Conservation (phyloP, 2,329 filamentous ascomycete species). For the Parastagonospora avenae region DNA sequence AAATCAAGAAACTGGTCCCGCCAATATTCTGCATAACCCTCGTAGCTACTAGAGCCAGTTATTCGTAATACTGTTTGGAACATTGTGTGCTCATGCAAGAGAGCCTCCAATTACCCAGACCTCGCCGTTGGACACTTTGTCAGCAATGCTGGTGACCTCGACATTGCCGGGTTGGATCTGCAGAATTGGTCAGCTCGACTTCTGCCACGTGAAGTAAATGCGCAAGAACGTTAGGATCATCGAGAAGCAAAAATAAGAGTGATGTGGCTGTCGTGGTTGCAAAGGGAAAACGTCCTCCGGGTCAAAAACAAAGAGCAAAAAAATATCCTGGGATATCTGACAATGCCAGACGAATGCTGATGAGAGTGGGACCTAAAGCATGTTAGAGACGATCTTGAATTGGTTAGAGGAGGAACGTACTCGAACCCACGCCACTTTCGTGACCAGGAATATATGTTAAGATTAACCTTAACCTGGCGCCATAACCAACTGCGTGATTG, state of each 20-base stretch:
- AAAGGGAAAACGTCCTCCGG: too few relatives aligned
- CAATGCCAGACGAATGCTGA: constrained; percentile 40
- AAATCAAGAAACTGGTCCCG: background rate
- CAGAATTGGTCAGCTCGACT: constrained; percentile 12
- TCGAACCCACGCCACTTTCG: constrained; percentile 46
- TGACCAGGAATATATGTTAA: constrained; percentile 41
- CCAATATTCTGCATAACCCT: background rate
- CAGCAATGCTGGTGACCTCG: constrained; percentile 75
- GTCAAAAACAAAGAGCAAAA: constrained; percentile 19
- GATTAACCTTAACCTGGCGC: constrained; percentile 38
- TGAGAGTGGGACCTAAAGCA: constrained; percentile 45
- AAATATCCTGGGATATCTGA: constrained; percentile 29
- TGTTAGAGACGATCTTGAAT: background rate
- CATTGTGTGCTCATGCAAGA: constrained; percentile 46
- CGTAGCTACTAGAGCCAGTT: background rate
- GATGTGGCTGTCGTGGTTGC: background rate
- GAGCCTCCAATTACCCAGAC: constrained; percentile 76
- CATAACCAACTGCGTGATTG: constrained; percentile 34
- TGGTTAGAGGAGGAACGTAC: background rate
- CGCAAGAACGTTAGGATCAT: background rate
- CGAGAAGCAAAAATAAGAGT: constrained; percentile 1
- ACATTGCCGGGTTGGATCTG: constrained; percentile 80
- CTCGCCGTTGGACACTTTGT: constrained; percentile 84
- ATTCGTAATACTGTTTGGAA: background rate
- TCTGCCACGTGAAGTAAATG: background rate